These are phyloP conservation scores for Posidonia australis DNA, from an alignment of 106 monocot genomes.

Conservation along the genomic window DNA sequence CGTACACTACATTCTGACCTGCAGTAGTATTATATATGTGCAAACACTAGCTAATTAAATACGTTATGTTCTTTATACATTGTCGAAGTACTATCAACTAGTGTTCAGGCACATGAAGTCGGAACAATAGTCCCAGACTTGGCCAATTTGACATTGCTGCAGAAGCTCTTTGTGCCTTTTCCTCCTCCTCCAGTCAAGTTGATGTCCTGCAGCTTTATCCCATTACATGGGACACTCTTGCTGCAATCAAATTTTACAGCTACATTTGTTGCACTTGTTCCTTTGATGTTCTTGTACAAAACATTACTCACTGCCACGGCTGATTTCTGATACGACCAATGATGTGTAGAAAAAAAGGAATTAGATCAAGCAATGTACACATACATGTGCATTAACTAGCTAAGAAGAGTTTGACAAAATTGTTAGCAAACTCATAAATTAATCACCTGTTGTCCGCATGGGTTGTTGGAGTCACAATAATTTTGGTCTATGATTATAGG, in stretches of 20 bases:
- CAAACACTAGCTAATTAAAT: no score
- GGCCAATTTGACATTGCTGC: conserved; percentile 31
- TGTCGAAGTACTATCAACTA: no score
- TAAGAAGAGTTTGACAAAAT: background rate
- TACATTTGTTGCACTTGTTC: conserved; percentile 39
- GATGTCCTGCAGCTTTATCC: conserved; percentile 33
- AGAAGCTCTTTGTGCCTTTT: conserved; percentile 17
- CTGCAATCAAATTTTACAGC: conserved; percentile 62
- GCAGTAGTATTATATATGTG: no score
- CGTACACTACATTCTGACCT: no score
- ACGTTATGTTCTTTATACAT: no score
- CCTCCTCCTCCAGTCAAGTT: conserved; percentile 21
- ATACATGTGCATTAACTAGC: background rate
- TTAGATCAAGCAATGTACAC: background rate
- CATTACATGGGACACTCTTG: conserved; percentile 31
- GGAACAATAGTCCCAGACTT: conserved; percentile 29
- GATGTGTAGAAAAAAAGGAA: no score
- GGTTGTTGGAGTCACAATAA: conserved; percentile 20
- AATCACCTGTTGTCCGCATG: conserved; percentile 48
- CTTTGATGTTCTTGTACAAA: conserved; percentile 57
- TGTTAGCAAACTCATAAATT: background rate
- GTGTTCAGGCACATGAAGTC: conserved; percentile 11
- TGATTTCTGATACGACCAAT: conserved; percentile 32
- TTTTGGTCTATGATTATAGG: no score
- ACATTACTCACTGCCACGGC: conserved; percentile 58